Evolutionary conservation across 306 rosid species (phyloP).

Genomic region (Fagus sylvatica): DNA sequence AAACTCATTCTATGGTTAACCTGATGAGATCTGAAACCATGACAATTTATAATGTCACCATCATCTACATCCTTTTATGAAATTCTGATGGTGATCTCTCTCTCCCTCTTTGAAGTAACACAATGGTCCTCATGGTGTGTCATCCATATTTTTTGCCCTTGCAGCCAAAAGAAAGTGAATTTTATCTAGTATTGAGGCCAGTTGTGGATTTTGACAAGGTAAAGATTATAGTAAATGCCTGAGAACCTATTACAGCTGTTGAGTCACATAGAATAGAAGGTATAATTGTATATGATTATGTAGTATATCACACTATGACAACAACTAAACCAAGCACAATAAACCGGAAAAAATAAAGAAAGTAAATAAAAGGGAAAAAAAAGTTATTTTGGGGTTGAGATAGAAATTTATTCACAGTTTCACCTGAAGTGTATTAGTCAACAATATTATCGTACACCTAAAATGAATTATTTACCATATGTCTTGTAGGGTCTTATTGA

Average conservation of each 20-base stretch:
- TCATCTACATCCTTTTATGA: constrained; percentile 3
- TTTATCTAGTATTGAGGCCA: neutral
- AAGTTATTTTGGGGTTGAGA: neutral
- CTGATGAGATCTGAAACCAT: constrained; percentile 3
- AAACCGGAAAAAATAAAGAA: neutral
- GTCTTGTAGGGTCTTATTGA: neutral
- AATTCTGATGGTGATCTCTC: neutral
- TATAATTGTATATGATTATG: neutral
- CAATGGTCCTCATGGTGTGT: neutral
- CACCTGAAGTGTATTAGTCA: neutral
- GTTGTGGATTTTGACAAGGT: neutral
- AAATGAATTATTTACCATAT: neutral
- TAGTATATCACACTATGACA: neutral
- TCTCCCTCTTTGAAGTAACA: neutral
- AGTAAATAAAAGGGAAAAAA: neutral
- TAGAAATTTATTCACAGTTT: neutral
- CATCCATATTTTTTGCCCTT: neutral
- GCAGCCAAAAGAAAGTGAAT: neutral
- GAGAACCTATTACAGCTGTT: neutral
- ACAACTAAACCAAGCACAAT: neutral
- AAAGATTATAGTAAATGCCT: neutral
- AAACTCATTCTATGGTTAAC: neutral
- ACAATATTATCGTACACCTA: neutral
- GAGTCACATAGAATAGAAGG: neutral
- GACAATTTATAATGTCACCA: neutral